Base-by-base conservation (phyloP, 2,329 filamentous ascomycete genomes). In the Harringtonia aguacate region DNA sequence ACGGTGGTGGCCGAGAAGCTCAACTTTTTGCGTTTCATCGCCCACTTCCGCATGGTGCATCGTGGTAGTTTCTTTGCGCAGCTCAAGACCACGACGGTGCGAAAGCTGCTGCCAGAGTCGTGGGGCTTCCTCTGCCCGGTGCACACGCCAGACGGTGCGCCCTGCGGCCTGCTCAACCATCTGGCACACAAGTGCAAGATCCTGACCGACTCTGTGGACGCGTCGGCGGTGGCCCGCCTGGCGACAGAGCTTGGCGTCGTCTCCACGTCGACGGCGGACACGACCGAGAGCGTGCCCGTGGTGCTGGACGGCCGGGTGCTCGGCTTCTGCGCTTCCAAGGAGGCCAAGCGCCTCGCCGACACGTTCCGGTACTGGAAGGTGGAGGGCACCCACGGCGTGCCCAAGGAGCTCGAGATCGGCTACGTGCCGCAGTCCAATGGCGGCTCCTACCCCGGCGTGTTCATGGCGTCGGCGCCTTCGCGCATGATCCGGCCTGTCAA, bases 111-210 rank as follows among this genome's bases (percentile, higher is more conserved):
- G 18, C 92, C 92, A 2, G 92, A 98, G 60, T 95, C 88, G 54
- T 98, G 92, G 92, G 92, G 92, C 8, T 98, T 95, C 67, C 70
- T 98, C 53, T 98, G 92, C 58, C 92, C 92, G 17, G 90, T 97
- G 2, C 92, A 98, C 63, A 98, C 92, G 5, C 92, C 92, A 50
- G 92, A 98, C 75, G 92, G 92, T 66, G 76, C 84, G 57, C 92
- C 92, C 48, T 98, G 92, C 62, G 92, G 92, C 59, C 72, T 98
- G 50, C 70, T 98, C 29, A 97, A 95, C 61, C 92, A 98, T 69
- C 69, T 98, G 59, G 81, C 92, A 1, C 92, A 97, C 67, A 95
- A 94, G 64, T 97, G 92, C 66, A 81, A 84, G 61, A 84, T 98
- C 50, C 79, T 87, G 56, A 97, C 89, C 0, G 70, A 78, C 36